These are phyloP conservation scores for Fusarium sp. DNA, from an alignment of 2,329 filamentous ascomycete species.

Conservation along the genomic window DNA sequence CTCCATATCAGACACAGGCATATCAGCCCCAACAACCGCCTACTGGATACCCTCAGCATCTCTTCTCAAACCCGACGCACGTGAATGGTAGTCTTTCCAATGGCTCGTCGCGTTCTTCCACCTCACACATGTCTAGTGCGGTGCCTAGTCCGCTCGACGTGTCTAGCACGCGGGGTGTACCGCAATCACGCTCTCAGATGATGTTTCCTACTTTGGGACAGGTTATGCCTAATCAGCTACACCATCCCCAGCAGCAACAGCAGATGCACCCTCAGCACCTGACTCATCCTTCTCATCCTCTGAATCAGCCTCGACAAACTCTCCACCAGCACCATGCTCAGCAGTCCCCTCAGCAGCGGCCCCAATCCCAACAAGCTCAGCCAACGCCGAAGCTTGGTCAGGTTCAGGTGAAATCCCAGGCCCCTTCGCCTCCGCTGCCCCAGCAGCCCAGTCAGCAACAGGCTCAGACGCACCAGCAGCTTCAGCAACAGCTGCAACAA, in stretches of 20 bases:
- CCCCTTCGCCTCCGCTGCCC: slow-evolving; percentile 52
- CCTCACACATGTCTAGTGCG: slow-evolving; percentile 63
- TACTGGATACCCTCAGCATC: slow-evolving; percentile 65
- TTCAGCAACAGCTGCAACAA: slow-evolving; percentile 47
- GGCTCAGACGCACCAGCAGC: slow-evolving; percentile 47
- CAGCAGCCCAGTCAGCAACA: slow-evolving; percentile 49
- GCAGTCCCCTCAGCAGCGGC: slow-evolving; percentile 52
- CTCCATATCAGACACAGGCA: slow-evolving; percentile 67
- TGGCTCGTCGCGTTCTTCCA: slow-evolving; percentile 61
- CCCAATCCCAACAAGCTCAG: slow-evolving; percentile 56
- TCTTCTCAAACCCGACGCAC: slow-evolving; percentile 64
- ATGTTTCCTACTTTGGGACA: slow-evolving; percentile 56
- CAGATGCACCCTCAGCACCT: slow-evolving; percentile 53
- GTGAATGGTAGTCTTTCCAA: slow-evolving; percentile 63
- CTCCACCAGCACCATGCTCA: slow-evolving; percentile 50
- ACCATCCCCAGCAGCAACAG: slow-evolving; percentile 60
- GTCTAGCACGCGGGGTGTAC: slow-evolving; percentile 59
- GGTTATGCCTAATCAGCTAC: slow-evolving; percentile 59
- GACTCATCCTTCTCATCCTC: slow-evolving; percentile 48
- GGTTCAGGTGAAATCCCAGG: slow-evolving; percentile 51
- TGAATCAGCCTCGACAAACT: slow-evolving; percentile 47
- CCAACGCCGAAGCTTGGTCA: slow-evolving; percentile 51
- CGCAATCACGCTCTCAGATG: slow-evolving; percentile 62
- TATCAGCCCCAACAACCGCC: slow-evolving; percentile 67
- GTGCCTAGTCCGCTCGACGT: slow-evolving; percentile 63